Base-by-base conservation (phyloP, 108 stramenopile species). In the Fistulifera pelliculosa region DNA sequence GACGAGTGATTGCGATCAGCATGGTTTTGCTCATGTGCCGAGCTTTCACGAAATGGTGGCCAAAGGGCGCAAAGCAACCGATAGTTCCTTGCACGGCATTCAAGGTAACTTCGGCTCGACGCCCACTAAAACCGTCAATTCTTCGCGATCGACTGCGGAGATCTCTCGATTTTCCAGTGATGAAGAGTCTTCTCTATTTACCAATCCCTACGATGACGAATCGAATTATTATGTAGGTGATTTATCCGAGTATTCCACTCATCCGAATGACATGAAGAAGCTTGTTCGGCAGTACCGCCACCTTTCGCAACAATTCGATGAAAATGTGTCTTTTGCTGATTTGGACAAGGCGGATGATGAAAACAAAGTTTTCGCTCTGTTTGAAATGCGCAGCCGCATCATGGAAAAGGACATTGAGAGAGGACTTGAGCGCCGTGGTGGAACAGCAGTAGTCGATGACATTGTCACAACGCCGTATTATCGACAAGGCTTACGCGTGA, bases 331-430 rank as follows among this genome's bases (percentile, higher is more conserved):
- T n/a, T 53, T 60, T 38, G 64, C 68, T 10, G 85, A 83, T 5
- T 71, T 76, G 47, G 77, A 85, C 31, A 52, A 65, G 35, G 69
- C 74, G 21, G 83, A 84, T 50, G 89, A 87, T 56, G 73, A 85
- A 0, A 85, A 77, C 27, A 87, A 91, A 53, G 74, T 79, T 10
- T 91, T 91, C 69, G 89, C 89, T 22, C 62, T 91, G 14, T 75
- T 78, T 50, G 89, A 91, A 69, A 87, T 91, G 85, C 65, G 89
- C 50, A 87, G 85, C 66, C 83, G 89, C 5, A 91, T 91, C 44
- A 91, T 91, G 89, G 85, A 87, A 61, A 91, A 78, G 41, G 89
- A 91, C 55, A 85, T 91, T 50, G 89, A 91, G 58, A 76, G 89
- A 11, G 85, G 89, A 4, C 53, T 91, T 48, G 89, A 87, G 38